Base-by-base conservation (phyloP, 2,329 filamentous ascomycete species). In the Epichloe aotearoae region DNA sequence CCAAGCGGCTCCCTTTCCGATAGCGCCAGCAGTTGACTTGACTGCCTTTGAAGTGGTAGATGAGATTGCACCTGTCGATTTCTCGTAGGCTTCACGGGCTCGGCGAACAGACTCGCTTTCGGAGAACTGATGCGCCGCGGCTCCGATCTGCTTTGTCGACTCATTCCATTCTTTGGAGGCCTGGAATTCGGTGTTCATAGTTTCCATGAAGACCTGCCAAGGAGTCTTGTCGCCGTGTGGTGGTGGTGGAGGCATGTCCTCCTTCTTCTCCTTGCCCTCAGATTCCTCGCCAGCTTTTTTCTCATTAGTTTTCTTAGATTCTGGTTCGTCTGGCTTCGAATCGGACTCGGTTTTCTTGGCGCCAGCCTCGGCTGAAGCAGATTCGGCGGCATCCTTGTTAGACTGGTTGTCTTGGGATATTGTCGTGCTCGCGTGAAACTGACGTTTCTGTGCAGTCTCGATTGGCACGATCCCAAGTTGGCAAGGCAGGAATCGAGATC, bases 111-210 rank as follows among this genome's bases (percentile, higher is more conserved):
- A 86, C 63, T 96, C 90, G 63, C 89, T 96, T 70, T 97, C 91
- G 34, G 84, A 84, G 64, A 98, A 93, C 61, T 96, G 83, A 63
- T 95, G 85, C 17, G 91, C 88, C 5, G 86, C 87, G 46, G 87
- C 88, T 17, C 88, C 86, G 41, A 98, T 79, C 57, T 93, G 88
- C 73, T 98, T 97, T 41, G 91, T 98, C 42, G 88, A 95, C 64
- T 98, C 93, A 63, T 98, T 95, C 93, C 93, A 98, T 67, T 98
- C 93, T 65, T 97, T 95, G 15, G 90, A 97, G 49, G 88, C 86
- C 68, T 96, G 89, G 71, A 98, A 95, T 69, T 98, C 93, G 52
- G 76, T 78, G 66, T 88, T 82, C 69, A 98, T 80, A n/a, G 93
- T 98, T 64, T 98, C 93, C 63, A 88, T 88, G 73, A 98, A 98